Conservation (phyloP, 805 yeast species). For the Hanseniaspora thailandica region DNA sequence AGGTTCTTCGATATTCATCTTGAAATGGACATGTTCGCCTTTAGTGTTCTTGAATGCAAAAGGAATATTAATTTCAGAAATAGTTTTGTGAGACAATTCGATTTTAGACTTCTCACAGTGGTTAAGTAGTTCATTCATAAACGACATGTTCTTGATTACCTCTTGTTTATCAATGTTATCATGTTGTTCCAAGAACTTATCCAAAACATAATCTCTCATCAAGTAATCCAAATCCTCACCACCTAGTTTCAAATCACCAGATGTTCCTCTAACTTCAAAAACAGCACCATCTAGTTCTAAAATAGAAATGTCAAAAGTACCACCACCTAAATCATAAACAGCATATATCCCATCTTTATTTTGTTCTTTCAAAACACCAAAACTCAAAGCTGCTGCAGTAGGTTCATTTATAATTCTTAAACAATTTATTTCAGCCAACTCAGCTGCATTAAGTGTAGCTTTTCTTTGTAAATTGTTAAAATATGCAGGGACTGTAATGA, state of each 20-base stretch:
- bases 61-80: constrained; percentile 56
- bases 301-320: constrained; percentile 72
- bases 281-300: constrained; percentile 71
- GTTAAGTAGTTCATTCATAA: constrained; percentile 66
- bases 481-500: constrained; percentile 75
- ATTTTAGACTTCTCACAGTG: constrained; percentile 71
- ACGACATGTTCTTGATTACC: constrained; percentile 38
- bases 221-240: constrained; percentile 77
- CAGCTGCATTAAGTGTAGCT: constrained; percentile 73
- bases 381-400: constrained; percentile 76
- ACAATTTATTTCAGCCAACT: constrained; percentile 62
- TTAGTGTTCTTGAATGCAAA: constrained; percentile 43
- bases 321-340: constrained; percentile 71
- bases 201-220: constrained; percentile 45
- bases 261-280: constrained; percentile 70
- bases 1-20: constrained; percentile 47
- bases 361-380: constrained; percentile 48
- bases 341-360: constrained; percentile 31
- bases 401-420: constrained; percentile 73
- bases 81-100: constrained; percentile 54
- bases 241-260: constrained; percentile 76
- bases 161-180: constrained; percentile 24
- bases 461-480: constrained; percentile 74
- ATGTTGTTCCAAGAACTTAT: constrained; percentile 42
- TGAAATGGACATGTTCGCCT: constrained; percentile 38